These are phyloP conservation scores for Lenzites betulinus DNA, from an alignment of 768 basidiomycete species.

Conservation along the genomic window DNA sequence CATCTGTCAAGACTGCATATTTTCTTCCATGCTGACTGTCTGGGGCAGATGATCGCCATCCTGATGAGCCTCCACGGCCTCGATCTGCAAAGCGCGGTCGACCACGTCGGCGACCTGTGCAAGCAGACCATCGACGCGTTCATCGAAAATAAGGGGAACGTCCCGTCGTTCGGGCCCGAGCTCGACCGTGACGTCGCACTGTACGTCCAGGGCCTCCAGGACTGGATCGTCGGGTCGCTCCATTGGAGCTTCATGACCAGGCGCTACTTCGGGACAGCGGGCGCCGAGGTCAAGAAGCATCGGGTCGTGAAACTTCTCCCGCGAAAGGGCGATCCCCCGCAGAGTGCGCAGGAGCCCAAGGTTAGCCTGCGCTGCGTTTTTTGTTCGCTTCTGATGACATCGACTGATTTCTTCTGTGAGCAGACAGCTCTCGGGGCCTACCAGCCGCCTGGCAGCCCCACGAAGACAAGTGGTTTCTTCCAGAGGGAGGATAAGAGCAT, in stretches of 20 bases:
- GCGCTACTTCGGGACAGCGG: conserved; percentile 67
- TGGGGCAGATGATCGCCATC: conserved; percentile 58
- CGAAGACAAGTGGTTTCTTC: neutral
- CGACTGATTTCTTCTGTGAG: neutral
- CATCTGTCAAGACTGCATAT: no score
- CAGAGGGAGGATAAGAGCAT: neutral
- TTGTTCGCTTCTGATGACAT: neutral
- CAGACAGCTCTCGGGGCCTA: neutral
- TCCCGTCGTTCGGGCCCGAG: conserved; percentile 65
- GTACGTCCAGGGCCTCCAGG: conserved; percentile 62
- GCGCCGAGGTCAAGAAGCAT: conserved; percentile 55
- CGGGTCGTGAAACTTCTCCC: conserved; percentile 49
- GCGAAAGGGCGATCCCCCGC: neutral
- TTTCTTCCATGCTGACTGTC: neutral
- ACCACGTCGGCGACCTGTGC: conserved; percentile 66
- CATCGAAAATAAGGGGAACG: conserved; percentile 41
- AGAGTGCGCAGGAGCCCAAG: neutral
- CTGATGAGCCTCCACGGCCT: conserved; percentile 63
- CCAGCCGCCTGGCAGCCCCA: no score
- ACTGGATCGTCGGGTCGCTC: conserved; percentile 73
- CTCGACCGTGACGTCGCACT: conserved; percentile 57
- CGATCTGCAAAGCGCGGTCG: conserved; percentile 60
- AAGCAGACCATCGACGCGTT: conserved; percentile 56
- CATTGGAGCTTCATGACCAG: conserved; percentile 74
- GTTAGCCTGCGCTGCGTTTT: neutral